Evolutionary conservation across 495 filamentous ascomycete species (phyloP).

Genomic region (Lasiosphaeria ovina): DNA sequence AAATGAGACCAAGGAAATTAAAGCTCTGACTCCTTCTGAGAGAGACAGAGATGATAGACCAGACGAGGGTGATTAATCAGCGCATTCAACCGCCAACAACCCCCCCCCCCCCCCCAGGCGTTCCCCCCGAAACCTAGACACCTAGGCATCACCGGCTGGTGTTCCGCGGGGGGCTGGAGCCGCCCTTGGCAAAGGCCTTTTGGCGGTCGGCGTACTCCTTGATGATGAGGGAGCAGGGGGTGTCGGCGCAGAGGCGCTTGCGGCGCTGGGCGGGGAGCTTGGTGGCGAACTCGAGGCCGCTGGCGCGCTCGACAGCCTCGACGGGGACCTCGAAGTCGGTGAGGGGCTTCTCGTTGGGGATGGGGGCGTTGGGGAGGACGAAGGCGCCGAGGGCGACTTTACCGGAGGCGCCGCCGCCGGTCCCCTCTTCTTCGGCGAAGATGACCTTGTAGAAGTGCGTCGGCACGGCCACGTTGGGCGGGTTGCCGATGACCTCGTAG

Average conservation of each 20-base stretch:
- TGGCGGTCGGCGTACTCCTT: slow-evolving; percentile 71
- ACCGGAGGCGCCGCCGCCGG: slow-evolving; percentile 43
- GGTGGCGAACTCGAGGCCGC: slow-evolving; percentile 83
- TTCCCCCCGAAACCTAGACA: background rate
- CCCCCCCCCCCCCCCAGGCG: too few relatives aligned
- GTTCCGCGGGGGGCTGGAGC: background rate
- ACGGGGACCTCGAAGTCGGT: slow-evolving; percentile 91
- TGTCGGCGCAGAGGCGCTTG: slow-evolving; percentile 81
- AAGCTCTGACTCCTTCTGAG: too few relatives aligned
- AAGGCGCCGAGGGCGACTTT: slow-evolving; percentile 91
- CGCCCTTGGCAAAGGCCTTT: slow-evolving; percentile 50
- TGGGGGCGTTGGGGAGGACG: slow-evolving; percentile 90
- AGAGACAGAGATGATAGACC: too few relatives aligned
- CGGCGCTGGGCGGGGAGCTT: slow-evolving; percentile 70
- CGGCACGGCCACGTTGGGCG: slow-evolving; percentile 92
- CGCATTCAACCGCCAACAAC: too few relatives aligned
- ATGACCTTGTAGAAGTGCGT: slow-evolving; percentile 99
- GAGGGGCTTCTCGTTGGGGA: slow-evolving; percentile 79
- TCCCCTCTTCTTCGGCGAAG: slow-evolving; percentile 79
- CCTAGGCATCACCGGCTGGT: background rate
- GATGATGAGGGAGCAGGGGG: slow-evolving; percentile 74
- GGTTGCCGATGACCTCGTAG: slow-evolving; percentile 95
- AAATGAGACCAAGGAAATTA: too few relatives aligned
- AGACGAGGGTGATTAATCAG: too few relatives aligned
- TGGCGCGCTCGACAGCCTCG: slow-evolving; percentile 87